Evolutionary conservation across 768 basidiomycete species (phyloP), one percentile per base, ranked within the genome.

Genomic region (Coprinellus aureogranulatus): DNA sequence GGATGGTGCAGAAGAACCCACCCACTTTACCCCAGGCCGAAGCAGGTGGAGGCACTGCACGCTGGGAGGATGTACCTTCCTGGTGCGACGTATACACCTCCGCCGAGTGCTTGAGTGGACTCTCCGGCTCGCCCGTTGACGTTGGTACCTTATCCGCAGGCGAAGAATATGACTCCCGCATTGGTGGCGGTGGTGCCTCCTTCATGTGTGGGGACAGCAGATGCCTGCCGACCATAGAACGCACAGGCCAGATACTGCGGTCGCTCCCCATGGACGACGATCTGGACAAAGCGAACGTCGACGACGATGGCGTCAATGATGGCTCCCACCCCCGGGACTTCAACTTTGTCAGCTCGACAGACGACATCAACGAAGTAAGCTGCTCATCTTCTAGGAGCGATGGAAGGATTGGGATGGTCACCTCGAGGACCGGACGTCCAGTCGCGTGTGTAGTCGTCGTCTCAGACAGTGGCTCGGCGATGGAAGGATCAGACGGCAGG

Each of bases 121-220:
- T n/a, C n/a, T n/a, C n/a, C n/a, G n/a, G n/a, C n/a, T n/a, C n/a
- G n/a, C n/a, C n/a, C n/a, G n/a, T n/a, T n/a, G n/a, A n/a, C n/a
- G n/a, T n/a, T n/a, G n/a, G n/a, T n/a, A n/a, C n/a, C n/a, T n/a
- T n/a, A n/a, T n/a, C n/a, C n/a, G n/a, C n/a, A n/a, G n/a, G n/a
- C n/a, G n/a, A n/a, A n/a, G n/a, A n/a, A n/a, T n/a, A 39, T 9
- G 18, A 39, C 18, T 39, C 10, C 37, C 18, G 9, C 37, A 18
- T 9, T 44, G 41, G 16, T 8, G 41, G 18, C 14, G 5, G 5
- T n/a, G 14, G 8, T 6, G 14, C 8, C 18, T 37, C 34, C 34
- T 52, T 46, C 55, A 57, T 57, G 23, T 57, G 28, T 2, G 55
- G 55, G 4, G 55, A 57, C n/a, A 47, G 37, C 11, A 57, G 23